Evolutionary conservation across 2,329 filamentous ascomycete genomes (phyloP).

Genomic region (Lachnellula cervina): DNA sequence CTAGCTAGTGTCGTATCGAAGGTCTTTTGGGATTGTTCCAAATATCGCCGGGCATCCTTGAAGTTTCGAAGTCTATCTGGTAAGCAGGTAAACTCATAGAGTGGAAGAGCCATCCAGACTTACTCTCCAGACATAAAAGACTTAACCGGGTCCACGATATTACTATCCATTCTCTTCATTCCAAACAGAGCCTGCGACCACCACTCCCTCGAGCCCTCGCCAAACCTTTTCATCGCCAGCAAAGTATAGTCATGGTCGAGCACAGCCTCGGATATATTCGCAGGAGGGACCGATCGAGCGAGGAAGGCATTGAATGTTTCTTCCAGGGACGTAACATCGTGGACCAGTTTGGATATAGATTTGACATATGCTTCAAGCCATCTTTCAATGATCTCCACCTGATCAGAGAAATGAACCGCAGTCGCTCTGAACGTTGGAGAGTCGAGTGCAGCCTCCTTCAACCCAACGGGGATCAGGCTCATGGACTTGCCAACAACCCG

Average conservation of each 20-base stretch:
- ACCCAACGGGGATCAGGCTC: constrained; percentile 59
- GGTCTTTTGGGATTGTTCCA: constrained; percentile 76
- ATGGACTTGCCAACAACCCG: constrained; percentile 23
- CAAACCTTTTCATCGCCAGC: constrained; percentile 76
- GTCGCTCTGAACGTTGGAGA: constrained; percentile 92
- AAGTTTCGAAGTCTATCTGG: constrained; percentile 61
- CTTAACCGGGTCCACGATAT: constrained; percentile 77
- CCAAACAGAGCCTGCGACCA: constrained; percentile 72
- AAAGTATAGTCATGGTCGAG: constrained; percentile 95
- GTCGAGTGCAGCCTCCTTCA: constrained; percentile 94
- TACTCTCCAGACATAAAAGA: constrained; percentile 69
- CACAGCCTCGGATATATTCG: constrained; percentile 72
- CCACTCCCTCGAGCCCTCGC: constrained; percentile 81
- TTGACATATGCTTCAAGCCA: constrained; percentile 77
- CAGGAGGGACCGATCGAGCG: constrained; percentile 66
- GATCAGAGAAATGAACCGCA: constrained; percentile 80
- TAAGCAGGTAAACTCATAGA: constrained; percentile 1
- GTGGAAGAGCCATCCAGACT: constrained; percentile 2
- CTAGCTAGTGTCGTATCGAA: constrained; percentile 79
- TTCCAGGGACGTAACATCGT: constrained; percentile 70
- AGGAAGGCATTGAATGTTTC: constrained; percentile 73
- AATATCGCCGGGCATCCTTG: constrained; percentile 71
- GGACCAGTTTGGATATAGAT: constrained; percentile 55
- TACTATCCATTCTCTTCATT: constrained; percentile 71
- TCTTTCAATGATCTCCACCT: constrained; percentile 84